Evolutionary conservation across 139 green algal species (phyloP), one percentile per base, ranked within the genome.

Genomic region (Tetradesmus lagerheimii): DNA sequence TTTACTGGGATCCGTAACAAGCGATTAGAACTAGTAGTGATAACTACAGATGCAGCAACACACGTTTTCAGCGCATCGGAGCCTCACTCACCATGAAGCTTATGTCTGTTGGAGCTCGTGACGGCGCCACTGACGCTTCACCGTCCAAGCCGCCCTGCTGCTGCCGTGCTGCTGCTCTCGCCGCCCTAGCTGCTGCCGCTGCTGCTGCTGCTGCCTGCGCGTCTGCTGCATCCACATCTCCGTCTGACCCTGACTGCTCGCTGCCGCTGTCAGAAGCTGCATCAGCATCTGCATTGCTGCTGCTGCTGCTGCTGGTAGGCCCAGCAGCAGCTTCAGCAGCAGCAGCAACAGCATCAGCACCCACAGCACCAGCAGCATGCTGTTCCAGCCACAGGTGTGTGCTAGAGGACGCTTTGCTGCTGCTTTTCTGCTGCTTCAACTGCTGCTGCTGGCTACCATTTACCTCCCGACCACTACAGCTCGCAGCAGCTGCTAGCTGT

Each of bases 81-180:
- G n/a, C n/a, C n/a, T n/a, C n/a, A 31, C 75, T 80, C 35, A 80
- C 75, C 75, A 80, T 87, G 18, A 87, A 87, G 31, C 81, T 87
- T 34, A 87, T 77, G 31, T 87, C 81, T 5, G 81, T 87, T 27
- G 50, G 34, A 27, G 81, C 81, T 27, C 53, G 31, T 57, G 81
- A 87, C 18, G 43, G 80, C 29, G 31, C 31, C 29, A 38, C n/a
- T 3, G 67, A 78, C 12, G 11, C 67, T 39, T 37, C 67, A 23
- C 66, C 84, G 83, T 43, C 27, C 27, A 35, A 4, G 8, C 25
- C 38, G 27, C 75, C 50, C 66, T 89, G 29, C 66, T 53, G 39
- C 64, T 47, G 62, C 83, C 74, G 38, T 86, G 80, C 80, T 86
- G 80, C 80, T 86, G 80, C 78, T 25, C 23, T 25, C 11, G 39